Evolutionary conservation across 495 filamentous ascomycete species (phyloP).

Genomic region (Schizothecium vesticola): DNA sequence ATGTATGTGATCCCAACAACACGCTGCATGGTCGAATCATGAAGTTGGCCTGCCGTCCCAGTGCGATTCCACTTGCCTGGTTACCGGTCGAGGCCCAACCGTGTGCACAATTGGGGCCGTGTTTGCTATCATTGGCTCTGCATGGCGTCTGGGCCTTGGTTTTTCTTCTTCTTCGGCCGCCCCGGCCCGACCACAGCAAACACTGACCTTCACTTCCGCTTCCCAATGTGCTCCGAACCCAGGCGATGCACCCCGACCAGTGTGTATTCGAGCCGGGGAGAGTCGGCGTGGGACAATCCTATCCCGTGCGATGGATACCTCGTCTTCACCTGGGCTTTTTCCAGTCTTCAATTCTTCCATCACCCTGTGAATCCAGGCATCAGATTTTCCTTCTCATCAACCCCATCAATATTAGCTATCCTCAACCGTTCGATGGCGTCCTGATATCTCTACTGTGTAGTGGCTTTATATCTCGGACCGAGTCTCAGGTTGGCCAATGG

Average conservation of each 20-base stretch:
- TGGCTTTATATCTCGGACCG: not conserved
- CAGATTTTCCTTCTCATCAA: too few relatives aligned
- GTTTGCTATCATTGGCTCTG: not conserved
- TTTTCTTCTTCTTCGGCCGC: not conserved
- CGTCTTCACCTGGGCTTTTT: not conserved
- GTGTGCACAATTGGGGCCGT: not conserved
- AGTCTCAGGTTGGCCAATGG: not conserved
- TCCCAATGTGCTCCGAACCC: not conserved
- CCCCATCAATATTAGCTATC: too few relatives aligned
- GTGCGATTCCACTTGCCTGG: not conserved
- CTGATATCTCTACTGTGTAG: too few relatives aligned
- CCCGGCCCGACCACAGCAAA: not conserved
- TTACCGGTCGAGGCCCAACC: not conserved
- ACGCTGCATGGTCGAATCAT: not conserved
- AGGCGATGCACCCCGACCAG: not conserved
- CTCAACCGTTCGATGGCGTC: not conserved
- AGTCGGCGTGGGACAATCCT: not conserved
- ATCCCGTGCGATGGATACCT: not conserved
- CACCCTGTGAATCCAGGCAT: not conserved
- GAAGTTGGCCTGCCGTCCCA: not conserved
- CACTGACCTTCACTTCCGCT: too few relatives aligned
- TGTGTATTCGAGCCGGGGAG: not conserved
- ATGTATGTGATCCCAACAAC: not conserved
- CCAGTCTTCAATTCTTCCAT: not conserved
- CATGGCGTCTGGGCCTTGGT: not conserved